Evolutionary conservation across 208 protist species (phyloP).

Genomic region (Angomonas deanei): DNA sequence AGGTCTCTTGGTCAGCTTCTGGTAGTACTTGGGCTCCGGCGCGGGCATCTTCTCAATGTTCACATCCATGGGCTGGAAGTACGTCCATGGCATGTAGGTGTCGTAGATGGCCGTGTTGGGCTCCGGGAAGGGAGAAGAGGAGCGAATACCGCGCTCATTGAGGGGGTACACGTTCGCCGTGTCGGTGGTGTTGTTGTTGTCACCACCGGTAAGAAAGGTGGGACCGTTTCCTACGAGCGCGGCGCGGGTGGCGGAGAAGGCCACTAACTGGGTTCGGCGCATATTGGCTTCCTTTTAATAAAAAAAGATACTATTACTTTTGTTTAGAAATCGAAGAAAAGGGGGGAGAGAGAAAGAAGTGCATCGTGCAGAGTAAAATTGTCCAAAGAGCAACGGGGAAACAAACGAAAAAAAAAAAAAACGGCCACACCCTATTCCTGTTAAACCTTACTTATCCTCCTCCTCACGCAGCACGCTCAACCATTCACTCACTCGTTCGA

Average conservation of each 20-base stretch:
- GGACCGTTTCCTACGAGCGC: conserved; percentile 82
- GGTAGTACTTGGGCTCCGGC: conserved; percentile 87
- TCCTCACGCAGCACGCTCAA: background rate
- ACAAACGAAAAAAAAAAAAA: background rate
- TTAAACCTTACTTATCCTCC: background rate
- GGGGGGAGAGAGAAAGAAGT: background rate
- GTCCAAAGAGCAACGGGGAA: background rate
- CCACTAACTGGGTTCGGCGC: conserved; percentile 67
- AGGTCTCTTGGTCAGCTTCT: conserved; percentile 79
- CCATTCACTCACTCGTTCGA: conserved; percentile 4
- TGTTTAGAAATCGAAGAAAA: background rate
- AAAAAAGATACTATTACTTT: conserved; percentile 8
- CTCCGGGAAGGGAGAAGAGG: conserved; percentile 82
- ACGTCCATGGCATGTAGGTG: conserved; percentile 84
- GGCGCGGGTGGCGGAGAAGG: conserved; percentile 60
- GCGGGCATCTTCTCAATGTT: conserved; percentile 79
- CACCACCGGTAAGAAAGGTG: conserved; percentile 84
- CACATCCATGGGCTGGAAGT: conserved; percentile 88
- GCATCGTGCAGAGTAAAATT: background rate
- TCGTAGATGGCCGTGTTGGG: conserved; percentile 91
- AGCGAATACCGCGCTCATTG: conserved; percentile 82
- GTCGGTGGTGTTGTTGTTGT: conserved; percentile 77
- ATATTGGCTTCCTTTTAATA: conserved; percentile 34
- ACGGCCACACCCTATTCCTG: background rate
- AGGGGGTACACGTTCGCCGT: conserved; percentile 80